These are phyloP conservation scores for Aspergillus avenaceus DNA, from an alignment of 495 filamentous ascomycete species.

Conservation along the genomic window DNA sequence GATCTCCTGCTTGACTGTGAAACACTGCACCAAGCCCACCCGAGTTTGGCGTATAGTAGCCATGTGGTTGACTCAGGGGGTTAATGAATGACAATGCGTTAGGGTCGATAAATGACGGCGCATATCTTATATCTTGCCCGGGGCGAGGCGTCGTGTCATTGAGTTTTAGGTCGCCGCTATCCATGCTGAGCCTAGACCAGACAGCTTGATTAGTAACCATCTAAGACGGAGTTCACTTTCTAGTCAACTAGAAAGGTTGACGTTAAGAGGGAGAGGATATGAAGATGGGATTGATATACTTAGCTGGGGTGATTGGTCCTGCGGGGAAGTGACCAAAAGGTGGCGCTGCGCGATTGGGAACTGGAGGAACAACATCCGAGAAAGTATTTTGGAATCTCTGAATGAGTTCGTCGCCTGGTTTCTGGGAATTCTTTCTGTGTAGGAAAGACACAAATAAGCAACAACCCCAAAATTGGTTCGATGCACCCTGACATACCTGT, in stretches of 20 bases:
- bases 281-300: slow-evolving; percentile 18
- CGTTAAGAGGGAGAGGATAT: background rate
- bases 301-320: slow-evolving; percentile 20
- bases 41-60: slow-evolving; percentile 86
- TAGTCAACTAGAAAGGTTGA: background rate
- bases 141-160: slow-evolving; percentile 75
- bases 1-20: slow-evolving; percentile 80
- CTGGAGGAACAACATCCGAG: slow-evolving; percentile 53
- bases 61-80: slow-evolving; percentile 73
- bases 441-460: too few relatives aligned
- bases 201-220: slow-evolving; percentile 1
- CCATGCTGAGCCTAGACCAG: slow-evolving; percentile 36
- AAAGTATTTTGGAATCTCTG: slow-evolving; percentile 78
- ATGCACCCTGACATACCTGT: slow-evolving; percentile 31
- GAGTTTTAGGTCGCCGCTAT: slow-evolving; percentile 62
- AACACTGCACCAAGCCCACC: slow-evolving; percentile 78
- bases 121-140: slow-evolving; percentile 78
- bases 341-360: slow-evolving; percentile 8
- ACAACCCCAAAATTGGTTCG: too few relatives aligned
- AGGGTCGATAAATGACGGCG: slow-evolving; percentile 81
- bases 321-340: slow-evolving; percentile 3
- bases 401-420: slow-evolving; percentile 81
- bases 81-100: slow-evolving; percentile 73
- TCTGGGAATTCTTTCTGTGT: slow-evolving; percentile 73
- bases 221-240: background rate